These are phyloP conservation scores for Deakozyma indianensis DNA, from an alignment of 805 yeast genomes.

Conservation along the genomic window DNA sequence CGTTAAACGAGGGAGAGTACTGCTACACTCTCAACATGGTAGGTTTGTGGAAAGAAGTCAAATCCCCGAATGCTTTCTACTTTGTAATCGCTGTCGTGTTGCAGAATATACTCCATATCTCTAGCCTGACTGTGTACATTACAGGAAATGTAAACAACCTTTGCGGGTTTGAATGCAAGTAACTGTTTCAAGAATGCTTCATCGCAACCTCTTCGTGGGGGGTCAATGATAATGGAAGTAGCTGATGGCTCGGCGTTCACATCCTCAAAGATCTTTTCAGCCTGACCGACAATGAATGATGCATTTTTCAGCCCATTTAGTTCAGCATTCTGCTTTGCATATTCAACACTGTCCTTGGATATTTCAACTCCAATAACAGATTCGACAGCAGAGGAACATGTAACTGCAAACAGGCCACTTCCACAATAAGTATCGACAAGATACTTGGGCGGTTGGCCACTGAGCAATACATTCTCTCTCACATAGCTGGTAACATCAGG, in stretches of 20 bases:
- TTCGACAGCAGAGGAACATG: slow-evolving; percentile 71
- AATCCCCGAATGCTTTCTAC: slow-evolving; percentile 84
- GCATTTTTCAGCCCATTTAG: slow-evolving; percentile 67
- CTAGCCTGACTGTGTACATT: slow-evolving; percentile 97
- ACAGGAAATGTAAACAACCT: slow-evolving; percentile 89
- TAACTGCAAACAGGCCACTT: slow-evolving; percentile 80
- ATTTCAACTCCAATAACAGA: slow-evolving; percentile 89
- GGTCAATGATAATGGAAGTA: slow-evolving; percentile 88
- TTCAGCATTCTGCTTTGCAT: slow-evolving; percentile 71
- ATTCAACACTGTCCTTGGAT: slow-evolving; percentile 76
- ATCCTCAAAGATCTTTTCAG: slow-evolving; percentile 72
- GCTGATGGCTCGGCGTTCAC: slow-evolving; percentile 46
- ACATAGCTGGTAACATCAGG: slow-evolving; percentile 78
- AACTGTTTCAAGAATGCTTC: slow-evolving; percentile 74
- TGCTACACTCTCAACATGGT: slow-evolving; percentile 82
- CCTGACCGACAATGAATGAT: slow-evolving; percentile 78
- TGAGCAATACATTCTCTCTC: slow-evolving; percentile 44
- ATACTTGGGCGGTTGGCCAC: slow-evolving; percentile 34
- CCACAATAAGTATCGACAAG: slow-evolving; percentile 95
- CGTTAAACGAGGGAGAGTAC: slow-evolving; percentile 37
- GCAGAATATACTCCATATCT: slow-evolving; percentile 73
- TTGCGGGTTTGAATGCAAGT: slow-evolving; percentile 67
- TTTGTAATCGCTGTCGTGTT: slow-evolving; percentile 34
- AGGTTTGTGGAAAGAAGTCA: slow-evolving; percentile 93
- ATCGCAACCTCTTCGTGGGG: slow-evolving; percentile 96